Percentiles rank a stretch among this genome's conserved stretches.
phyloP scores from a whole-genome alignment of 2,329 filamentous ascomycete genomes.

The Scedosporium dehoogii region DNA sequence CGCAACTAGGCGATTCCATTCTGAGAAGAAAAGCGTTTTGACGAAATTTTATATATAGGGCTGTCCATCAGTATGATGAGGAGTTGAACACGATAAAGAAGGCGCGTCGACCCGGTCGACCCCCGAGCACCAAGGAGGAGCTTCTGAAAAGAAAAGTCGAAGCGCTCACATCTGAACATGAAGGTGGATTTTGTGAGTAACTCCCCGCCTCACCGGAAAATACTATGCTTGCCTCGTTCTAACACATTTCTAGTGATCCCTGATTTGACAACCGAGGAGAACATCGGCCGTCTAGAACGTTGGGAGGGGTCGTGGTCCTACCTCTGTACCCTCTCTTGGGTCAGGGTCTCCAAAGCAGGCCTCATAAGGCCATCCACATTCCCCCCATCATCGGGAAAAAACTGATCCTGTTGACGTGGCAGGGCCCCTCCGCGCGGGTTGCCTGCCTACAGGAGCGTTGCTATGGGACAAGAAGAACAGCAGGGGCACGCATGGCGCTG shows the following conservation, averaged over 20 bases:
- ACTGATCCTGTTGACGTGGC: constrained; percentile 6
- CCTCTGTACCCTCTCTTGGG: constrained; percentile 65
- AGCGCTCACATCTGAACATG: constrained; percentile 67
- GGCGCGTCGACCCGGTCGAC: constrained; percentile 66
- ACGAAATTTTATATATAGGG: constrained; percentile 29
- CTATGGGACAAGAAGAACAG: not conserved
- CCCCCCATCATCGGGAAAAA: constrained; percentile 41
- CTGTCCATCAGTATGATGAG: constrained; percentile 59
- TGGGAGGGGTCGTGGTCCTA: constrained; percentile 85
- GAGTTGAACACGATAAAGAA: constrained; percentile 58
- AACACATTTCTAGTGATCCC: constrained; percentile 50
- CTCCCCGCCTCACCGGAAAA: not conserved
- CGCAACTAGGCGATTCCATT: not conserved
- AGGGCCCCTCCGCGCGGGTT: not conserved
- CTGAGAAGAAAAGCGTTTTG: too few species aligned
- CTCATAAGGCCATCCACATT: constrained; percentile 61
- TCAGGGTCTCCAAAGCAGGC: constrained; percentile 60
- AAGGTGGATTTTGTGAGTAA: constrained; percentile 66
- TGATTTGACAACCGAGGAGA: constrained; percentile 60
- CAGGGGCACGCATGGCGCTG: not conserved
- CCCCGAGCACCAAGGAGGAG: constrained; percentile 68
- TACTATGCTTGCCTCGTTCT: not conserved
- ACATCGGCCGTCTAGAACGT: constrained; percentile 51
- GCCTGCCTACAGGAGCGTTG: not conserved
- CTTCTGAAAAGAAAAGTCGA: constrained; percentile 62